phyloP scores from a whole-genome alignment of 805 yeast genomes.

The Saccharomycopsis vini region DNA sequence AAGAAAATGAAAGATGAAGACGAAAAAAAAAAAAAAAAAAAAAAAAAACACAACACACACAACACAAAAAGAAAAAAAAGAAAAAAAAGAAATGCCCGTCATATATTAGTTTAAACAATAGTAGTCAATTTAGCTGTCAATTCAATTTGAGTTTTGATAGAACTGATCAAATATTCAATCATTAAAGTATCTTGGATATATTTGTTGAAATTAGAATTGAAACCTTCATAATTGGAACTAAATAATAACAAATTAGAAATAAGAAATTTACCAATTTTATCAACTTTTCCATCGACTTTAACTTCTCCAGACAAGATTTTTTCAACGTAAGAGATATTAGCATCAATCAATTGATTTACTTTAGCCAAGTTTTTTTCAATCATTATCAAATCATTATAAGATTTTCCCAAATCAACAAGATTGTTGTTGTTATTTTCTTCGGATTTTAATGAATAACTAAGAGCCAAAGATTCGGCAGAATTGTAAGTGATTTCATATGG shows the following conservation, averaged over 20 bases:
- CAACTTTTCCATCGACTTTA: conserved; percentile 44
- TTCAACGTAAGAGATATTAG: conserved; percentile 40
- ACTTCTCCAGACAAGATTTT: conserved; percentile 34
- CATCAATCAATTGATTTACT: conserved; percentile 39
- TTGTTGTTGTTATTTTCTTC: conserved; percentile 27
- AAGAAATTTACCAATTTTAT: conserved; percentile 58
- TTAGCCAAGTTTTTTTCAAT: conserved; percentile 38
- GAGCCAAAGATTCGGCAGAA: conserved; percentile 51
- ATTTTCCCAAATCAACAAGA: conserved; percentile 26
- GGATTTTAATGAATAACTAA: conserved; percentile 38
- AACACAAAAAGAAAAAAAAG: no score
- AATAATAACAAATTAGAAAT: conserved; percentile 46
- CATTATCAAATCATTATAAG: conserved; percentile 36
- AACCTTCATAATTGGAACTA: conserved; percentile 37
- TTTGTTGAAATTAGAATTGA: conserved; percentile 53
- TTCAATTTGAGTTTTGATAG: conserved; percentile 78
- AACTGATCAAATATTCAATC: conserved; percentile 74
- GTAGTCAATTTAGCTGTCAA: conserved; percentile 67
- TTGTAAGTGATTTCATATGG: conserved; percentile 53
- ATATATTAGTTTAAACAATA: no score
- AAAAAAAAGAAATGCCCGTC: no score
- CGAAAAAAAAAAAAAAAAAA: no score
- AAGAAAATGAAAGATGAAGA: no score
- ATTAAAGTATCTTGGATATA: conserved; percentile 75
- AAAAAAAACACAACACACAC: no score